Evolutionary conservation across 148 eudicot species (phyloP).

Genomic region (Fagopyrum homotropicum): DNA sequence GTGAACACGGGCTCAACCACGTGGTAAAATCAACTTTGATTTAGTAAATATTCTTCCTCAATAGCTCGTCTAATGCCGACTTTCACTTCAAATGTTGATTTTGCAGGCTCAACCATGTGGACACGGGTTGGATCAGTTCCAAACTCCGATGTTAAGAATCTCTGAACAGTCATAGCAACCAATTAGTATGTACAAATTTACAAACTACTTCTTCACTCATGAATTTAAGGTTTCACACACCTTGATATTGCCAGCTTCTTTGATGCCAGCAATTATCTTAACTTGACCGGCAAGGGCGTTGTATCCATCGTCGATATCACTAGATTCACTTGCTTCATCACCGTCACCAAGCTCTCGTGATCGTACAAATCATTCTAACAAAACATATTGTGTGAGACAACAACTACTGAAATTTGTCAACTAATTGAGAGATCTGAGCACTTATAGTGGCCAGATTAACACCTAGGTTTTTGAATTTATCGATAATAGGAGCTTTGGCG

Average conservation of each 20-base stretch:
- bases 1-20: too few species aligned
- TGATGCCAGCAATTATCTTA: slow-evolving; percentile 20
- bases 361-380: slow-evolving; percentile 16
- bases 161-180: background rate
- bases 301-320: slow-evolving; percentile 17
- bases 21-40: too few species aligned
- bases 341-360: slow-evolving; percentile 18
- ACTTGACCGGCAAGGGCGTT: slow-evolving; percentile 11
- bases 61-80: slow-evolving; percentile 19
- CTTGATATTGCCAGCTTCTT: slow-evolving; percentile 24
- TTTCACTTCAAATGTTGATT: slow-evolving; percentile 14
- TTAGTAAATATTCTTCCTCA: slow-evolving; percentile 12
- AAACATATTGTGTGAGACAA: background rate
- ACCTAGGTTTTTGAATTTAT: slow-evolving; percentile 39
- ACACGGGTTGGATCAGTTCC: slow-evolving; percentile 14
- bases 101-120: slow-evolving; percentile 27
- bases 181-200: background rate
- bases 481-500: slow-evolving; percentile 35
- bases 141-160: slow-evolving; percentile 13
- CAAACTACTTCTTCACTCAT: background rate
- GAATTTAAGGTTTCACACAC: slow-evolving; percentile 1
- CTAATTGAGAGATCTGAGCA: background rate
- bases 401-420: too few species aligned
- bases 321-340: slow-evolving; percentile 18
- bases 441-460: slow-evolving; percentile 33